phyloP scores from a whole-genome alignment of 2,329 filamentous ascomycete species.

The Alternaria conjuncta region DNA sequence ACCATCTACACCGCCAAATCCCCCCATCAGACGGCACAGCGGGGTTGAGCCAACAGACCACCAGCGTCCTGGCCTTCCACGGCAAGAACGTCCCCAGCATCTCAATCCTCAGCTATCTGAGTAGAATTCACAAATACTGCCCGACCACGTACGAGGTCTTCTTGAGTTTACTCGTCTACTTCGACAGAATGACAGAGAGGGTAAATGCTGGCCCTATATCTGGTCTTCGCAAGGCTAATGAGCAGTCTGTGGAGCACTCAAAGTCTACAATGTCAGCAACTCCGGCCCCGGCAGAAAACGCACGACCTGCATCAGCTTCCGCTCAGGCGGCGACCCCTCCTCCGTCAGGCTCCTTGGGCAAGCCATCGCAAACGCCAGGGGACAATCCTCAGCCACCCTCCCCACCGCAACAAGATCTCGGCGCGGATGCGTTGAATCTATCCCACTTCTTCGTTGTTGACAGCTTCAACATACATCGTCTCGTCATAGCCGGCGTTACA shows the following conservation, averaged over 20 bases:
- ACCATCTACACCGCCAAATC: slow-evolving; percentile 80
- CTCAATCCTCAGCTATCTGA: slow-evolving; percentile 93
- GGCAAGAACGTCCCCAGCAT: slow-evolving; percentile 98
- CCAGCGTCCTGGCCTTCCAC: slow-evolving; percentile 88
- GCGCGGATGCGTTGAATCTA: slow-evolving; percentile 59
- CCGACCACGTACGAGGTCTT: slow-evolving; percentile 99
- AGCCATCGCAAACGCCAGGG: slow-evolving; percentile 39
- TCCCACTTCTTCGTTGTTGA: slow-evolving; percentile 91
- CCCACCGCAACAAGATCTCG: slow-evolving; percentile 48
- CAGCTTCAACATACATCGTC: slow-evolving; percentile 96
- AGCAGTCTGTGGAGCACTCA: slow-evolving; percentile 51
- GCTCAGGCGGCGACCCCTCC: slow-evolving; percentile 57
- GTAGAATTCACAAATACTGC: slow-evolving; percentile 97
- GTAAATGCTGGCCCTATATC: slow-evolving; percentile 83
- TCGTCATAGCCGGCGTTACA: slow-evolving; percentile 96
- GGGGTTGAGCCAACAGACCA: slow-evolving; percentile 69
- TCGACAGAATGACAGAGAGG: slow-evolving; percentile 97
- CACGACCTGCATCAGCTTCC: slow-evolving; percentile 33
- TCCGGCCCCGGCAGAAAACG: slow-evolving; percentile 33
- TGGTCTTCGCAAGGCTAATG: slow-evolving; percentile 63
- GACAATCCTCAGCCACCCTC: slow-evolving; percentile 45
- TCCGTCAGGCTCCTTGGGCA: slow-evolving; percentile 56
- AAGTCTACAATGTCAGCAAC: slow-evolving; percentile 38
- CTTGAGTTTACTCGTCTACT: slow-evolving; percentile 92
- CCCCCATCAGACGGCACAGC: slow-evolving; percentile 65